Evolutionary conservation across 306 rosid species (phyloP).

Genomic region (Corylus heterophylla): DNA sequence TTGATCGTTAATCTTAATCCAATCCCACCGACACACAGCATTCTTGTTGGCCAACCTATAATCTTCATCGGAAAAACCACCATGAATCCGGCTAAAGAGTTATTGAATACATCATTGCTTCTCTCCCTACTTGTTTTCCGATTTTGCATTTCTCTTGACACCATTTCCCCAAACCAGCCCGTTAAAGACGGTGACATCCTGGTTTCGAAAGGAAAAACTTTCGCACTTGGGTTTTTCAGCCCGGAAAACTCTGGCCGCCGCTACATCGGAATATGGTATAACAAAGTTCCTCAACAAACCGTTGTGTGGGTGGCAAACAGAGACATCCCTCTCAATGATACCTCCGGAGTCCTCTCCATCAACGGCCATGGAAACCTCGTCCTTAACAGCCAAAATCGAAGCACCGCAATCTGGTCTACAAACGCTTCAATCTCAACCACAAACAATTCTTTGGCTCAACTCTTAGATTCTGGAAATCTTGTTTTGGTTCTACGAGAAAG

Average conservation of each 20-base stretch:
- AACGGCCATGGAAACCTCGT: conserved; percentile 26
- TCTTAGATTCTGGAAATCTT: conserved; percentile 34
- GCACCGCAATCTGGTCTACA: conserved; percentile 12
- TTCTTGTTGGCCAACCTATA: neutral
- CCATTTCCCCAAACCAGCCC: neutral
- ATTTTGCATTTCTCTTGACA: conserved; percentile 29
- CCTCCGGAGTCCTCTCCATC: conserved; percentile 39
- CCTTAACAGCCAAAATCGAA: neutral
- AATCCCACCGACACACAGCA: too few relatives aligned
- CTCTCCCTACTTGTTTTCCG: neutral
- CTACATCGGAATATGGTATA: conserved; percentile 58
- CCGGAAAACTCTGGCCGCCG: conserved; percentile 43
- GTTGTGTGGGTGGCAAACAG: conserved; percentile 56
- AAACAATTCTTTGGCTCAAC: conserved; percentile 21
- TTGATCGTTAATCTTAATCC: too few relatives aligned
- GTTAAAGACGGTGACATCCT: conserved; percentile 29
- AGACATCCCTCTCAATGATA: conserved; percentile 39
- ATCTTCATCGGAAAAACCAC: conserved; percentile 23
- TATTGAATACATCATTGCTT: neutral
- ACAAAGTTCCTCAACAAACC: conserved; percentile 27
- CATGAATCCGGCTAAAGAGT: neutral
- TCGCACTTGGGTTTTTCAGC: conserved; percentile 61
- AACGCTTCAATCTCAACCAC: neutral
- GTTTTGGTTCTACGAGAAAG: conserved; percentile 12
- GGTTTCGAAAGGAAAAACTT: conserved; percentile 18